A percentile compares a stretch with the other conserved stretches of the same genome.
Conservation (phyloP, 2,329 filamentous ascomycete species). For the Fusarium gaditjirri region DNA sequence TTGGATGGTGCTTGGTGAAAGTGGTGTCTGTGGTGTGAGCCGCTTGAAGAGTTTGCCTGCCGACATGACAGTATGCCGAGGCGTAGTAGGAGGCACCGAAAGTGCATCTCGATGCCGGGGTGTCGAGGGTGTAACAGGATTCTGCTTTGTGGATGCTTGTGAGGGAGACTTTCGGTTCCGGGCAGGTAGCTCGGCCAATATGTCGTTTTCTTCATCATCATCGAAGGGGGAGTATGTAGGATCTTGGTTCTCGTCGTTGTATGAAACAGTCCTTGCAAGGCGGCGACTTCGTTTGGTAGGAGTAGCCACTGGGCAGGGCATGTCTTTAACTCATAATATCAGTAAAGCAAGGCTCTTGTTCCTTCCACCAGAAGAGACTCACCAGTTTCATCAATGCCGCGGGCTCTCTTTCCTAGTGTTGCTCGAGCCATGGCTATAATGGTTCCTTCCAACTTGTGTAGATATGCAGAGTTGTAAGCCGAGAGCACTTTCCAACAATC, state of each 20-base stretch:
- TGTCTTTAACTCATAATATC: constrained; percentile 32
- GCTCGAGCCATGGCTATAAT: constrained; percentile 44
- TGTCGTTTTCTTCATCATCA: constrained; percentile 56
- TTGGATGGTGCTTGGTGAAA: constrained; percentile 73
- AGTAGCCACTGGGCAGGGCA: constrained; percentile 41
- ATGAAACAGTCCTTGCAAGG: constrained; percentile 52
- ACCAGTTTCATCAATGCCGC: constrained; percentile 46
- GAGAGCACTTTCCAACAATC: constrained; percentile 37
- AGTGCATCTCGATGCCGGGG: constrained; percentile 84
- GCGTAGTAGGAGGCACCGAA: constrained; percentile 77
- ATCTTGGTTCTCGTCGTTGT: constrained; percentile 76
- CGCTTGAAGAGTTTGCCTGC: constrained; percentile 80
- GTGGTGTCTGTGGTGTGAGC: constrained; percentile 79
- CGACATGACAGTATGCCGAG: constrained; percentile 84
- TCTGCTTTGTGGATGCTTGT: constrained; percentile 53
- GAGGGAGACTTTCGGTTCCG: constrained; percentile 45
- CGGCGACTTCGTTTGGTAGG: constrained; percentile 61
- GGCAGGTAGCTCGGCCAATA: constrained; percentile 50
- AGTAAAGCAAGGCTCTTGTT: constrained; percentile 21
- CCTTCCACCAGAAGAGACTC: constrained; percentile 32
- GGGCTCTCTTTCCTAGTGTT: constrained; percentile 51
- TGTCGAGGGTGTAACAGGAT: constrained; percentile 75
- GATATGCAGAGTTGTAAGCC: constrained; percentile 22
- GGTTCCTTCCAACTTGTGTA: constrained; percentile 28
- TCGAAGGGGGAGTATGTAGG: constrained; percentile 46